phyloP scores from a whole-genome alignment of 805 yeast species.

The Cyberlindnera nakhonratchasimensis region DNA sequence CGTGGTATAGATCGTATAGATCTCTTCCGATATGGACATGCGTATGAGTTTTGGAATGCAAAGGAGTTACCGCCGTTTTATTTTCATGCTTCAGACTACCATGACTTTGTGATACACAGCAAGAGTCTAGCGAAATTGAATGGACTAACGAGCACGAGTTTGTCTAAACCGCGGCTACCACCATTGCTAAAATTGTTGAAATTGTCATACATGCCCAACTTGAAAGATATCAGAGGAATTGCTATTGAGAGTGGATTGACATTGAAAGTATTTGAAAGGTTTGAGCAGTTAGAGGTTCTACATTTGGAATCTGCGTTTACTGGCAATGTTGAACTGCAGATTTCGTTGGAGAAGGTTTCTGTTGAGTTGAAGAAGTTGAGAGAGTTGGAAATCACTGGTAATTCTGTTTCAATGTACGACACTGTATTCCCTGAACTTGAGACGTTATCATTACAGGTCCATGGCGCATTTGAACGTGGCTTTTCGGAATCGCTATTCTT shows the following conservation, averaged over 20 bases:
- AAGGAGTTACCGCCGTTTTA: constrained; percentile 18
- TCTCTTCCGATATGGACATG: constrained; percentile 19
- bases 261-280: constrained; percentile 21
- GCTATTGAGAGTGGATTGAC: constrained; percentile 24
- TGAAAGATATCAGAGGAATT: constrained; percentile 16
- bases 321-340: constrained; percentile 12
- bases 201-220: constrained; percentile 20
- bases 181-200: constrained; percentile 21
- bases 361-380: constrained; percentile 10
- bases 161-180: constrained; percentile 22
- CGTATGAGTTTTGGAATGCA: constrained; percentile 17
- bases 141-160: constrained; percentile 21
- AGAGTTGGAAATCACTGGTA: constrained; percentile 20
- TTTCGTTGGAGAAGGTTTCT: neutral
- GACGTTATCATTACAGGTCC: constrained; percentile 13
- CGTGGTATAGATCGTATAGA: constrained; percentile 8
- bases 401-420: constrained; percentile 17
- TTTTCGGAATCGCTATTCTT: constrained; percentile 16
- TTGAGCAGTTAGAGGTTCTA: constrained; percentile 12
- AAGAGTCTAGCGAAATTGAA: constrained; percentile 11
- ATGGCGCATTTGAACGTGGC: constrained; percentile 21
- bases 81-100: constrained; percentile 13
- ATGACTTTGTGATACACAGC: constrained; percentile 21
- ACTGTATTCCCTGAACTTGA: constrained; percentile 14
- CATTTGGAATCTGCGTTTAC: constrained; percentile 23